Conservation (phyloP, 306 rosid species). For the Quercus engelmannii region DNA sequence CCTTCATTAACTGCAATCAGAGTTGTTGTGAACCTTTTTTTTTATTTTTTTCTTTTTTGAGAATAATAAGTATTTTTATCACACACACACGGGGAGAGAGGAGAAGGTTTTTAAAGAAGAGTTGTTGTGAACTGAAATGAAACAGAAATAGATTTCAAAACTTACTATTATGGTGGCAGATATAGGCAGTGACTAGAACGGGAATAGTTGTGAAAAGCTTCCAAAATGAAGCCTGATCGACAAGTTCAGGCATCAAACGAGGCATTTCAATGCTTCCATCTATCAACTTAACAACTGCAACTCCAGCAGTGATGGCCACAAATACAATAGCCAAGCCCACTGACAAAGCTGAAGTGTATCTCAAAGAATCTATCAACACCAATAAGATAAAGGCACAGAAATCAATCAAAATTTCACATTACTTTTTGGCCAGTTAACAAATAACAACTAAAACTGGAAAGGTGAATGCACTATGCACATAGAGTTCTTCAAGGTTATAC, state of each 20-base stretch:
- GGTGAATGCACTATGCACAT: neutral
- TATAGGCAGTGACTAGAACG: conserved; percentile 63
- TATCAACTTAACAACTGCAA: conserved; percentile 41
- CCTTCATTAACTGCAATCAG: neutral
- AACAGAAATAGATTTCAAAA: neutral
- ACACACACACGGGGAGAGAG: too few species aligned
- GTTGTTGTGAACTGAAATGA: neutral
- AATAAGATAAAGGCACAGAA: neutral
- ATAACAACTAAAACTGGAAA: neutral
- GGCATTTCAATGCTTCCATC: conserved; percentile 56
- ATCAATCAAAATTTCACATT: neutral
- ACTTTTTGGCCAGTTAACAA: neutral
- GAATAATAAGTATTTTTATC: too few species aligned
- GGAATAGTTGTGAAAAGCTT: conserved; percentile 65
- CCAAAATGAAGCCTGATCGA: conserved; percentile 57
- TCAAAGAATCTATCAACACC: conserved; percentile 48
- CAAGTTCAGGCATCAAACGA: conserved; percentile 45
- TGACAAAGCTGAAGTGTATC: conserved; percentile 67
- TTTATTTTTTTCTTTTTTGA: too few species aligned
- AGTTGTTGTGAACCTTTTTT: neutral
- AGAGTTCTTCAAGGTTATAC: neutral
- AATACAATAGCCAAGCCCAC: conserved; percentile 62
- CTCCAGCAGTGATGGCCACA: conserved; percentile 53
- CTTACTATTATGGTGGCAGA: conserved; percentile 67
- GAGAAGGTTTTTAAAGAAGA: too few species aligned